Percentiles rank a stretch among this genome's conserved stretches.
Evolutionary conservation across 192 early-diverging fungal genomes (phyloP).

Genomic region (Podila horticola): DNA sequence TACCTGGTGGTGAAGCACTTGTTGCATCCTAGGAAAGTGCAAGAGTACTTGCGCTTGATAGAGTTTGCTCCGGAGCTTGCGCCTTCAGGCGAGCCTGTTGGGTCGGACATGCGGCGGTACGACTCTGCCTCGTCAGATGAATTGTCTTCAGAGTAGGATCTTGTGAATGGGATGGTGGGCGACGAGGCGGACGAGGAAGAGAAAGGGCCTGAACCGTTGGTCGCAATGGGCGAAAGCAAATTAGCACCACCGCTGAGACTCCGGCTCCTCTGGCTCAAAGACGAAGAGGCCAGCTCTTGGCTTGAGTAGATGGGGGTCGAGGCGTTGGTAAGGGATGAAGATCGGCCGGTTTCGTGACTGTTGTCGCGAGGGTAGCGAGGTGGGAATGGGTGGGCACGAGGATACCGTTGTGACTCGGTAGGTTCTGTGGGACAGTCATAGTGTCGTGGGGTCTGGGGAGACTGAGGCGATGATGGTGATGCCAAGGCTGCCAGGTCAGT

Average conservation of each 20-base stretch:
- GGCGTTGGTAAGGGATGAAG: conserved; percentile 47
- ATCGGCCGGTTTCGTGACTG: conserved; percentile 23
- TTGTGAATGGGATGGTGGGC: conserved; percentile 22
- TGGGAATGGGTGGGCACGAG: not conserved
- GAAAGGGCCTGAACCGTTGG: conserved; percentile 5
- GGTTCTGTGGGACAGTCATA: not conserved
- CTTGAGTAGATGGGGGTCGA: conserved; percentile 33
- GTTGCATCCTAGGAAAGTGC: conserved; percentile 70
- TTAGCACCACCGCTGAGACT: conserved; percentile 38
- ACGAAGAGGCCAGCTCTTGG: conserved; percentile 24
- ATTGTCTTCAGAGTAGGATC: conserved; percentile 41
- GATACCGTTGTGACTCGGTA: not conserved
- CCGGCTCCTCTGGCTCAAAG: conserved; percentile 30
- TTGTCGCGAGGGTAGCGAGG: not conserved
- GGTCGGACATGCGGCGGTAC: conserved; percentile 33
- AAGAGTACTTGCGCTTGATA: conserved; percentile 78
- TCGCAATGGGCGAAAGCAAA: conserved; percentile 12
- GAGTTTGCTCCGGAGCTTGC: not conserved
- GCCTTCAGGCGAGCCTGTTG: not conserved
- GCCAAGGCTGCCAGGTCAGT: conserved; percentile 5
- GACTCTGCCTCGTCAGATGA: conserved; percentile 35
- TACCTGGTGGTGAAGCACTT: conserved; percentile 86
- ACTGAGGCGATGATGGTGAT: not conserved
- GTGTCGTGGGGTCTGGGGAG: not conserved
- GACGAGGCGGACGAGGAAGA: conserved; percentile 13